phyloP scores from a whole-genome alignment of 169 alveolate genomes.

The Sarcocystis neurona region DNA sequence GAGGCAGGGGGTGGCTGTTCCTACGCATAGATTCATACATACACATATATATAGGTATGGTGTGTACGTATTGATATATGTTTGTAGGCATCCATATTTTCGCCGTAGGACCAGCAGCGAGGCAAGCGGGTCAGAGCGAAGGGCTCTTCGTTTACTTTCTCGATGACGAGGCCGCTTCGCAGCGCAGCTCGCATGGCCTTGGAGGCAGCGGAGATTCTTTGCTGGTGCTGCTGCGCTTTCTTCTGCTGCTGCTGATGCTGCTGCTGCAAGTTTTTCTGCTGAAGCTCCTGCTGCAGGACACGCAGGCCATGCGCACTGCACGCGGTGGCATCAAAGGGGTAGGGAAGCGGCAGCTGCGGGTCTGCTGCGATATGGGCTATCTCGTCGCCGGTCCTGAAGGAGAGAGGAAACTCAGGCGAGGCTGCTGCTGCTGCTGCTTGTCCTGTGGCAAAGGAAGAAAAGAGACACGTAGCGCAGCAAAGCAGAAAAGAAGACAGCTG shows the following conservation, averaged over 20 bases:
- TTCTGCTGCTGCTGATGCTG: neutral
- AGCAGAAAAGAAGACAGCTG: neutral
- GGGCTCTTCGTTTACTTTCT: too few species aligned
- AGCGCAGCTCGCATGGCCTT: neutral
- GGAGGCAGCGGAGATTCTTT: neutral
- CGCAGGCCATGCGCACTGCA: conserved; percentile 35
- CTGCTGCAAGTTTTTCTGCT: neutral
- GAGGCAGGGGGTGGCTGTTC: too few species aligned
- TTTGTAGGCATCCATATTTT: neutral
- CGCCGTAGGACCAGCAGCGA: too few species aligned
- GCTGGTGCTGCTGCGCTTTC: neutral
- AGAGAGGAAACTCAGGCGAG: too few species aligned
- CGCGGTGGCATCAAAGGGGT: conserved; percentile 55
- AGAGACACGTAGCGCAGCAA: neutral
- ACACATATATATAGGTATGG: too few species aligned
- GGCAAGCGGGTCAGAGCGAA: too few species aligned
- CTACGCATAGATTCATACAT: too few species aligned
- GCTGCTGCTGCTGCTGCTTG: too few species aligned
- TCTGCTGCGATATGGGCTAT: conserved; percentile 1
- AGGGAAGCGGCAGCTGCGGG: conserved; percentile 43
- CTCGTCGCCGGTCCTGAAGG: conserved; percentile 13
- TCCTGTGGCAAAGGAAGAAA: too few species aligned
- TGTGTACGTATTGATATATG: neutral
- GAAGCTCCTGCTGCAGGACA: neutral
- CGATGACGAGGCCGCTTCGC: conserved; percentile 5